Evolutionary conservation across 78 protist genomes (phyloP), one percentile per base, ranked within the genome.

Genomic region (Monosiga brevicollis): DNA sequence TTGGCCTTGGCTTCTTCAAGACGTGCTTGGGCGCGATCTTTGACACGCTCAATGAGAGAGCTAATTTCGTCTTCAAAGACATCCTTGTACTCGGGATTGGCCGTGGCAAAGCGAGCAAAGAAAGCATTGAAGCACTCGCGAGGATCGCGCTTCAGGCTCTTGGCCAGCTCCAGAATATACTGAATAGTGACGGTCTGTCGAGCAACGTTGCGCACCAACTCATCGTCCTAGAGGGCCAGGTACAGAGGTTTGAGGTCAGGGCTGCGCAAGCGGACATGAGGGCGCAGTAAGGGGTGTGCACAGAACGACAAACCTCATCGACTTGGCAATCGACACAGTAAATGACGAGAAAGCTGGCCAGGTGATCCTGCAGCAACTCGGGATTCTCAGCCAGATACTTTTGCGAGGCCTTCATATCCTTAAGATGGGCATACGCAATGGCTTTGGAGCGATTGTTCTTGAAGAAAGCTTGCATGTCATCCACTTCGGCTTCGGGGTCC

Each of bases 271-370:
- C 29, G 6, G n/a, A n/a, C n/a, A n/a, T n/a, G n/a, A n/a, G n/a
- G n/a, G n/a, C n/a, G 62, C 62, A 49, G 62, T 6, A 20, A 49
- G 62, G 15, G 29, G 62, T 6, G 62, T 15, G 15, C 29, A 49
- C 62, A 49, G 62, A 49, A 15, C 24, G 38, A 71, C 9, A 71
- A 11, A 71, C 38, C 11, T 54, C 86, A 35, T 86, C 89, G 11
- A 83, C 83, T 36, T 71, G 75, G 1, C 73, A 54, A 6, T 82
- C 85, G 40, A 86, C 49, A 35, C 75, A 34, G 34, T 70, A 79
- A 22, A 86, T 3, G 38, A 86, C 75, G 43, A 82, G 79, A 55
- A 42, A 86, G 85, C 73, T 83, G 42, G 86, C 85, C 3, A 84
- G 37, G 62, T 76, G 42, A 73, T 86, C 89, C 3, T 40, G 0